Evolutionary conservation across 305 asterid genomes (phyloP), one percentile per base, ranked within the genome.

Genomic region (Caryopteris hybrid): DNA sequence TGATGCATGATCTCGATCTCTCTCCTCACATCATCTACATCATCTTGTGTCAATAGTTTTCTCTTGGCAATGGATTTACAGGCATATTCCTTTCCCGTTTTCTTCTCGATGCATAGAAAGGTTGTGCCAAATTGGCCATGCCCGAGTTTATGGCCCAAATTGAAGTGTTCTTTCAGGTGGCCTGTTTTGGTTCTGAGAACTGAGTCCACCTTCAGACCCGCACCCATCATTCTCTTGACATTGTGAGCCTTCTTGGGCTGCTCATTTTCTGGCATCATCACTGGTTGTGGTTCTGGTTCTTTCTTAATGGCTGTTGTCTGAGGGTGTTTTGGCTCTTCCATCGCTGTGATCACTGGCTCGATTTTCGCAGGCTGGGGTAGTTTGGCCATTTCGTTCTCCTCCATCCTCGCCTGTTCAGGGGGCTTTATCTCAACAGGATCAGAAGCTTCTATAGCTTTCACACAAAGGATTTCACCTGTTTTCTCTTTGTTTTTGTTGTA

Each of bases 91-190:
- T 38, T 61, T 1, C 75, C 63, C 0, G 56, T 70, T 4, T 17
- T 56, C 34, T 23, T 39, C 56, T 70, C 75, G 1, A 29, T 1
- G 20, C 75, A 70, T 10, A 61, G 75, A 6, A 50, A 70, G 0
- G 75, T 70, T 14, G 75, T 70, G 25, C 75, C 75, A 6, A 70
- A 70, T 39, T 70, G 75, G 2, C 75, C 75, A 1, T 70, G 69
- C 63, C 75, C 75, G 2, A 70, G 63, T 20, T 70, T 70, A 5
- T 39, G 36, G 27, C 75, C 75, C 36, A 70, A 1, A 0, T 7
- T 29, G 55, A 61, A 70, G 63, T 38, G 46, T 42, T 70, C 75
- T 46, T 61, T 70, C 36, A 70, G 17, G 3, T 50, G 42, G 29
- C 75, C 69, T 51, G 75, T 61, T 36, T 51, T 61, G 45, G 69